phyloP scores from a whole-genome alignment of 148 eudicot genomes.

The Spergularia marina region DNA sequence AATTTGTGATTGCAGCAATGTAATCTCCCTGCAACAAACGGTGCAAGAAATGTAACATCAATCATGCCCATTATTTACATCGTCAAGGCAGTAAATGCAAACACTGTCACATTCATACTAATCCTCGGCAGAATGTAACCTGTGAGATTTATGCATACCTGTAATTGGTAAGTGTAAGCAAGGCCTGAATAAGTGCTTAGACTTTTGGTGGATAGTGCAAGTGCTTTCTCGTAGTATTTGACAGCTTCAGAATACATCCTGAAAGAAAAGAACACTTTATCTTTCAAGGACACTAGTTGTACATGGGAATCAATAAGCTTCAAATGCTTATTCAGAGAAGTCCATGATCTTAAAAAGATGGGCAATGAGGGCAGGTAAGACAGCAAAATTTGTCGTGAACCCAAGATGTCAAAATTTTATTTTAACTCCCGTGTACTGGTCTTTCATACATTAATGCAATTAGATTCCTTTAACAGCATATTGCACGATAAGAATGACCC shows the following conservation, averaged over 20 bases:
- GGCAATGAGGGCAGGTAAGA: neutral
- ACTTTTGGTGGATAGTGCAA: slow-evolving; percentile 83
- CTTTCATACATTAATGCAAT: neutral
- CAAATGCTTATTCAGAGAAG: neutral
- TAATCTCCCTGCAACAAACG: slow-evolving; percentile 60
- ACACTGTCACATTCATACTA: neutral
- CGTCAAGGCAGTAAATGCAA: too few relatives aligned
- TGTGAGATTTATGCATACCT: slow-evolving; percentile 40
- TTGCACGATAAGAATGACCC: neutral
- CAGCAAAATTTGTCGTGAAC: too few relatives aligned
- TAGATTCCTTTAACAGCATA: neutral
- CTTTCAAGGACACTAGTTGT: too few relatives aligned
- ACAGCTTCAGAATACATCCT: slow-evolving; percentile 86
- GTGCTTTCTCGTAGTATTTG: slow-evolving; percentile 81
- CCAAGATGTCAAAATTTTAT: neutral
- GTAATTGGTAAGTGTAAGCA: slow-evolving; percentile 94
- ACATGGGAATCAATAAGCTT: neutral
- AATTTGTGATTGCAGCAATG: slow-evolving; percentile 64
- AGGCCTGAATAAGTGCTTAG: slow-evolving; percentile 94
- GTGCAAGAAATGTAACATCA: neutral
- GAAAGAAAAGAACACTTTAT: slow-evolving; percentile 17
- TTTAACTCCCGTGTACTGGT: neutral
- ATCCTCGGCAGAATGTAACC: neutral
- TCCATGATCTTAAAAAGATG: neutral
- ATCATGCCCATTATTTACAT: neutral